These are phyloP conservation scores for Trichosanthes truncata DNA, from an alignment of 306 rosid species.

Conservation along the genomic window DNA sequence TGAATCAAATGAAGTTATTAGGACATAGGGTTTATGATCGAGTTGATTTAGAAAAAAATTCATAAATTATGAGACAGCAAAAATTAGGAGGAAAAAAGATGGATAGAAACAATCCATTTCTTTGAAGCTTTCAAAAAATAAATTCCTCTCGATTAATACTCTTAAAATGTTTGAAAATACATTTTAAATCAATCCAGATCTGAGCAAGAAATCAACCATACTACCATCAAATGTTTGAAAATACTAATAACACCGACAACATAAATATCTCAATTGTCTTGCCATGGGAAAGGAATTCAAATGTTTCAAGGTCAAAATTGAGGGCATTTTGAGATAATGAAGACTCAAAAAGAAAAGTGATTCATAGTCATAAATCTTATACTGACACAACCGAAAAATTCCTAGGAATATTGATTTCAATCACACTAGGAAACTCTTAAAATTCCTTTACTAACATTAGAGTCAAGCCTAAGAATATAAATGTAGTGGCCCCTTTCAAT, in stretches of 20 bases:
- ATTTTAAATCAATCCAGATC: background rate
- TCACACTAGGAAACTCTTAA: background rate
- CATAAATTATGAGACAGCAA: background rate
- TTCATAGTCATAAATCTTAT: background rate
- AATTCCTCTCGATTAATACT: background rate
- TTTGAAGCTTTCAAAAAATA: background rate
- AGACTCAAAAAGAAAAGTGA: background rate
- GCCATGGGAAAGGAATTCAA: background rate
- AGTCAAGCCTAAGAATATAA: background rate
- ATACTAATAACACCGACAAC: background rate
- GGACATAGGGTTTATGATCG: background rate
- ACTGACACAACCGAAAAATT: background rate
- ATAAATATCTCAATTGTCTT: background rate
- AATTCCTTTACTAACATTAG: background rate
- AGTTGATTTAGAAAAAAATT: background rate
- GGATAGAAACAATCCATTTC: background rate
- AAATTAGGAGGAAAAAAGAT: background rate
- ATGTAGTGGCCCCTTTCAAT: background rate
- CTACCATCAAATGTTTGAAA: background rate
- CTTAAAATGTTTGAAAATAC: no score
- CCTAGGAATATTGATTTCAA: background rate
- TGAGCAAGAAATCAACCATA: background rate
- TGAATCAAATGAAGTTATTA: constrained; percentile 19
- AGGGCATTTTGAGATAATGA: background rate
- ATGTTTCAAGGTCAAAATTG: background rate